phyloP scores from a whole-genome alignment of 257 asterid genomes.

The Haberlea rhodopensis region DNA sequence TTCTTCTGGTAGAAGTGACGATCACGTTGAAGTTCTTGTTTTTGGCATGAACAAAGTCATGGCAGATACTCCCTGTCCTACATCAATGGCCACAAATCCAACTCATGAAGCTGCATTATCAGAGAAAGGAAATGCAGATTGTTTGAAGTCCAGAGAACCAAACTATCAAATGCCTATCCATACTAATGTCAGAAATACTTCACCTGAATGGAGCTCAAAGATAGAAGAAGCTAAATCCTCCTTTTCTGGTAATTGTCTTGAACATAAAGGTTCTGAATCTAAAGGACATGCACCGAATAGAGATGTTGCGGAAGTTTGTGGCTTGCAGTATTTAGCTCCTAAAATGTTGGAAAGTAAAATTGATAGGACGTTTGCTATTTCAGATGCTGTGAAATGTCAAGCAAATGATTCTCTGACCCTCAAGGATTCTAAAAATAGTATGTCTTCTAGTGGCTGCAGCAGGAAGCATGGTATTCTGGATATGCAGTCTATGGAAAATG shows the following conservation, averaged over 20 bases:
- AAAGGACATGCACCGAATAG: slow-evolving; percentile 24
- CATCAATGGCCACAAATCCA: slow-evolving; percentile 31
- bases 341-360: slow-evolving; percentile 24
- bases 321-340: slow-evolving; percentile 26
- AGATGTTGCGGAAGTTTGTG: slow-evolving; percentile 30
- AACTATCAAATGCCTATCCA: slow-evolving; percentile 24
- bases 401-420: slow-evolving; percentile 30
- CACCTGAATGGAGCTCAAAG: slow-evolving; percentile 17
- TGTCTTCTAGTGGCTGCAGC: slow-evolving; percentile 28
- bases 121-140: slow-evolving; percentile 29
- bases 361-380: slow-evolving; percentile 27
- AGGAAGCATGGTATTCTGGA: slow-evolving; percentile 29
- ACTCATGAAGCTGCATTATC: slow-evolving; percentile 18
- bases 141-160: slow-evolving; percentile 31
- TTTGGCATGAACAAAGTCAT: slow-evolving; percentile 27
- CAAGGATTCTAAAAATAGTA: slow-evolving; percentile 33
- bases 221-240: slow-evolving; percentile 27
- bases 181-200: slow-evolving; percentile 21
- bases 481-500: slow-evolving; percentile 33
- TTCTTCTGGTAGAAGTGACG: slow-evolving; percentile 24
- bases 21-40: slow-evolving; percentile 24
- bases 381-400: slow-evolving; percentile 31
- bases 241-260: slow-evolving; percentile 21
- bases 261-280: neutral
- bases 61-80: slow-evolving; percentile 18